Percentiles rank a stretch among this genome's conserved stretches.
These are phyloP conservation scores for Malus sylvestris DNA, from an alignment of 306 rosid genomes.

Conservation along the genomic window DNA sequence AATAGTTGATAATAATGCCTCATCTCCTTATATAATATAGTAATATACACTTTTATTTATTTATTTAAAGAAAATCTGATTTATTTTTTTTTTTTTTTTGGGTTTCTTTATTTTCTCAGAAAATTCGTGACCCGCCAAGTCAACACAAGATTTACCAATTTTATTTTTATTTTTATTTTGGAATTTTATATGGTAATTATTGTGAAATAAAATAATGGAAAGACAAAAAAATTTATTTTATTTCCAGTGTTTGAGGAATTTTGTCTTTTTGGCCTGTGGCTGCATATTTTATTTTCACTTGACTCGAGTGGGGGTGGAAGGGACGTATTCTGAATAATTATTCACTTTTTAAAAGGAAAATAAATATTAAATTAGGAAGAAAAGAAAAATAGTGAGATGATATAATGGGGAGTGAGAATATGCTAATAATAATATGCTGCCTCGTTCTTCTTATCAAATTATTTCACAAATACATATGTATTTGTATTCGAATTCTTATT, in stretches of 20 bases:
- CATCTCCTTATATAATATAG: background rate
- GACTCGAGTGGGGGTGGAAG: background rate
- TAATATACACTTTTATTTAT: background rate
- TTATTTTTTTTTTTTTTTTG: background rate
- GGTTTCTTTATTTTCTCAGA: background rate
- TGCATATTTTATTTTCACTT: constrained; percentile 2
- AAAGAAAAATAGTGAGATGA: constrained; percentile 9
- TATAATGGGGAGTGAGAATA: constrained; percentile 36
- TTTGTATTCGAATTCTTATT: background rate
- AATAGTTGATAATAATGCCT: background rate
- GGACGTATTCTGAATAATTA: constrained; percentile 6
- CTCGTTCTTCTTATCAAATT: background rate
- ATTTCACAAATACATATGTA: background rate
- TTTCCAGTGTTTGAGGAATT: constrained; percentile 4
- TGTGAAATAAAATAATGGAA: background rate
- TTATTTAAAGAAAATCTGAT: background rate
- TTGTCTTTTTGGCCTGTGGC: background rate
- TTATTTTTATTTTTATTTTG: background rate
- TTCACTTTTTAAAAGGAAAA: constrained; percentile 18
- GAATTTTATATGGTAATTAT: background rate
- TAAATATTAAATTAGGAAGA: constrained; percentile 8
- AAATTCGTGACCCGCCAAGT: background rate
- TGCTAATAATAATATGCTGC: constrained; percentile 22
- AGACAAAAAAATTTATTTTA: background rate
- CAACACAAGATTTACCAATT: background rate